These are phyloP conservation scores for Fonsecaea monophora DNA, from an alignment of 2,329 filamentous ascomycete genomes.

Conservation along the genomic window DNA sequence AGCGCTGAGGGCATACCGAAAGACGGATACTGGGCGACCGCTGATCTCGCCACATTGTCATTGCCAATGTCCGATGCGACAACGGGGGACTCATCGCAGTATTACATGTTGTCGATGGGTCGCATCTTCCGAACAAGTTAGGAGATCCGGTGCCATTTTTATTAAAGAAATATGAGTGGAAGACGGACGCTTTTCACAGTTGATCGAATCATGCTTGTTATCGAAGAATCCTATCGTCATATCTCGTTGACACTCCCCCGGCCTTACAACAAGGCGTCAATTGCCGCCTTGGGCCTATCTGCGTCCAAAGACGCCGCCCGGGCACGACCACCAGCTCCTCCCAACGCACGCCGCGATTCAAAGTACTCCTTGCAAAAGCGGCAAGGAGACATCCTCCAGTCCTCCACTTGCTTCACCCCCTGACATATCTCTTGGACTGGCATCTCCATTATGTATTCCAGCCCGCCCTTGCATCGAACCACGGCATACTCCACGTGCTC, in stretches of 20 bases:
- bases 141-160: neutral
- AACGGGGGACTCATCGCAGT: neutral
- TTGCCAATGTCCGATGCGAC: neutral
- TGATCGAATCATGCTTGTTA: neutral
- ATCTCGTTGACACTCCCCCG: neutral
- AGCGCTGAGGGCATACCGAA: neutral
- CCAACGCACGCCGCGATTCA: constrained; percentile 6
- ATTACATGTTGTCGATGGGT: neutral
- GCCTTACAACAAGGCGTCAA: constrained; percentile 2
- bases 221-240: neutral
- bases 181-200: constrained; percentile 1
- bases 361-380: constrained; percentile 31
- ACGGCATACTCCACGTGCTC: constrained; percentile 20
- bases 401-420: constrained; percentile 22
- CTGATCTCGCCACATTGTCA: neutral
- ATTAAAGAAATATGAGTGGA: neutral
- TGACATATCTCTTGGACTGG: constrained; percentile 19
- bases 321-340: constrained; percentile 3
- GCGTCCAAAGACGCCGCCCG: constrained; percentile 25
- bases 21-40: neutral
- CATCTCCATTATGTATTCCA: constrained; percentile 31
- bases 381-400: constrained; percentile 32
- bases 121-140: neutral
- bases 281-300: constrained; percentile 4
- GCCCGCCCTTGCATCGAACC: constrained; percentile 27